Evolutionary conservation across 805 yeast species (phyloP).

Genomic region (Candida gorgasii): DNA sequence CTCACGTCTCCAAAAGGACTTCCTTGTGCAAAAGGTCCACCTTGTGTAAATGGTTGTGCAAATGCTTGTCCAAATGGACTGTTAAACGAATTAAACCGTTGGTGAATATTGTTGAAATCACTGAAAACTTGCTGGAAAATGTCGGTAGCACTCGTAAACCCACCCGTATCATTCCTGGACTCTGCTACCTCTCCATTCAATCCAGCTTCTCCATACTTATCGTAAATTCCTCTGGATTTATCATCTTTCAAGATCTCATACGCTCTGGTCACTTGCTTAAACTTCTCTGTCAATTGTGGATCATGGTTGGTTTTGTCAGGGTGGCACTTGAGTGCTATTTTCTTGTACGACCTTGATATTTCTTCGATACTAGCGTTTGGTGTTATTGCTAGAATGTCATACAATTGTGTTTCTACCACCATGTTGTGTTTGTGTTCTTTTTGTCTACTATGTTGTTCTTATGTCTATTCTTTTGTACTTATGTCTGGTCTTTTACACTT

Average conservation of each 20-base stretch:
- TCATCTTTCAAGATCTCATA: constrained; percentile 60
- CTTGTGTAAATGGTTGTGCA: not conserved
- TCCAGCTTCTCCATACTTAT: constrained; percentile 51
- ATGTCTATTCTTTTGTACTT: not conserved
- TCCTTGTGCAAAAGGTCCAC: not conserved
- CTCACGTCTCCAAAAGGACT: not conserved
- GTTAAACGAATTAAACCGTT: constrained; percentile 12
- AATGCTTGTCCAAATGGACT: constrained; percentile 12
- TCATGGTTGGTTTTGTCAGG: constrained; percentile 63
- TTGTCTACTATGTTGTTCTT: not conserved
- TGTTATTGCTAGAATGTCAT: constrained; percentile 36
- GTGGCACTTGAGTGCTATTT: constrained; percentile 52
- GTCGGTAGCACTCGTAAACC: constrained; percentile 21
- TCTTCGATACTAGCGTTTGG: constrained; percentile 36
- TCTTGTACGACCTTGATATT: constrained; percentile 36
- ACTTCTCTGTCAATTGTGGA: constrained; percentile 51
- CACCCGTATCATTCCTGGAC: constrained; percentile 6
- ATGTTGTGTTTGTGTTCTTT: constrained; percentile 1
- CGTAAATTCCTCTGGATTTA: constrained; percentile 49
- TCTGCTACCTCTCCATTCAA: constrained; percentile 26
- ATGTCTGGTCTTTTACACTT: not conserved
- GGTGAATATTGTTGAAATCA: constrained; percentile 25
- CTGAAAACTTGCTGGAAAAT: constrained; percentile 40
- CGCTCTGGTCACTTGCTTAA: constrained; percentile 65
- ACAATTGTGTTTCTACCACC: constrained; percentile 22